These are phyloP conservation scores for Brettanomyces custersianus DNA, from an alignment of 805 yeast genomes.

Conservation along the genomic window DNA sequence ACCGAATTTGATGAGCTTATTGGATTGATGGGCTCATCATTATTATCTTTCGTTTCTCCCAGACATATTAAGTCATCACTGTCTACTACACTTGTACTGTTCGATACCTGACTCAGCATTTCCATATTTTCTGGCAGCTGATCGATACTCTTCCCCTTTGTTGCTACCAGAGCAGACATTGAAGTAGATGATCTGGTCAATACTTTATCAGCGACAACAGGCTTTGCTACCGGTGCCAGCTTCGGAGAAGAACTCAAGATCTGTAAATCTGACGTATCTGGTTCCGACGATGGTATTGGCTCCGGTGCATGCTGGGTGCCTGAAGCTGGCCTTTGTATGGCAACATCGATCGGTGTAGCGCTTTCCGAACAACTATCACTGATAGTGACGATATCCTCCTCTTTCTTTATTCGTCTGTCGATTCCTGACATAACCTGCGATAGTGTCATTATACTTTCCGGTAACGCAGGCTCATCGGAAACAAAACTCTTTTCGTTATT, in stretches of 20 bases:
- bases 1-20: background rate
- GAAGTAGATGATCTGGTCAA: background rate
- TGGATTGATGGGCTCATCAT: background rate
- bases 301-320: too few relatives aligned
- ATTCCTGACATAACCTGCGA: slow-evolving; percentile 1
- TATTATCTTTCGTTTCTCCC: slow-evolving; percentile 4
- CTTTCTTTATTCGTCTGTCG: background rate
- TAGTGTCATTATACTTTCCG: background rate
- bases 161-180: background rate
- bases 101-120: slow-evolving; percentile 1
- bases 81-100: background rate
- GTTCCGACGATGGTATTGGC: background rate
- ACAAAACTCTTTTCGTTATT: slow-evolving; percentile 2
- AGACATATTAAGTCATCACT: slow-evolving; percentile 1
- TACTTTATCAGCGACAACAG: too few relatives aligned
- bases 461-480: background rate
- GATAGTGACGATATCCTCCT: slow-evolving; percentile 1
- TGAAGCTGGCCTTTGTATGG: too few relatives aligned
- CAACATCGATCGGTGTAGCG: too few relatives aligned
- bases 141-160: background rate
- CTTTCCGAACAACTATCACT: slow-evolving; percentile 4
- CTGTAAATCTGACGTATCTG: background rate
- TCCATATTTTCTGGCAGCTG: slow-evolving; percentile 4
- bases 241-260: background rate
- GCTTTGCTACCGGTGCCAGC: too few relatives aligned